Evolutionary conservation across 2,329 filamentous ascomycete species (phyloP).

Genomic region (Volutella citrinella): DNA sequence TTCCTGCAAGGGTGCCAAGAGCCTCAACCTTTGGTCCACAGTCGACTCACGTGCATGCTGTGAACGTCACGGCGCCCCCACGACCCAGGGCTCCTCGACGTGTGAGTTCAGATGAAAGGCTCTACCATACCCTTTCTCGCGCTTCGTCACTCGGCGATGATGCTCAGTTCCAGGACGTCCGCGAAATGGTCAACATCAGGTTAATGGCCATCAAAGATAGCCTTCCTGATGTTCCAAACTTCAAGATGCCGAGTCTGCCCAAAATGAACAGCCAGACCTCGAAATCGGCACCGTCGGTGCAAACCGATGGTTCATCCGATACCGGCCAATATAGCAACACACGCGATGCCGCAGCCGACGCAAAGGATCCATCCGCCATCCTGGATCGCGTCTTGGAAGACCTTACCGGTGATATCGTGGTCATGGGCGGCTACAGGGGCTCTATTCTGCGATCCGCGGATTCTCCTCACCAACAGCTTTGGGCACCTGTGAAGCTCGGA

Average conservation of each 20-base stretch:
- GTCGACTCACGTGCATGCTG: no score
- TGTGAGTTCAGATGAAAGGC: slow-evolving; percentile 62
- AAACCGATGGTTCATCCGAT: slow-evolving; percentile 27
- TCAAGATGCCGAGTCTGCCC: slow-evolving; percentile 65
- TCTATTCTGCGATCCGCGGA: slow-evolving; percentile 84
- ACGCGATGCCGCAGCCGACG: slow-evolving; percentile 8
- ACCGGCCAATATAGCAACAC: slow-evolving; percentile 24
- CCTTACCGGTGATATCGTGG: slow-evolving; percentile 79
- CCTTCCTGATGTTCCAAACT: slow-evolving; percentile 73
- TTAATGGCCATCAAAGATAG: slow-evolving; percentile 90
- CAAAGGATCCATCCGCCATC: slow-evolving; percentile 26
- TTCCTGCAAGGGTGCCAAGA: no score
- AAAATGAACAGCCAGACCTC: slow-evolving; percentile 40
- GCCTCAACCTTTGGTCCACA: no score
- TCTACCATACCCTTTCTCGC: slow-evolving; percentile 72
- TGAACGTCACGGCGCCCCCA: no score
- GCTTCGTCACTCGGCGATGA: slow-evolving; percentile 85
- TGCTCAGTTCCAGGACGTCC: slow-evolving; percentile 73
- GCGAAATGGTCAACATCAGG: slow-evolving; percentile 82
- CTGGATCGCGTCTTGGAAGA: slow-evolving; percentile 59
- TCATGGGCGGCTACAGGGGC: slow-evolving; percentile 87
- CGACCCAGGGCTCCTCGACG: slow-evolving; percentile 28
- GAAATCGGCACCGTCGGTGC: slow-evolving; percentile 31
- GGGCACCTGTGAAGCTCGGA: slow-evolving; percentile 92
- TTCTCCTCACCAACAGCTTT: slow-evolving; percentile 79